Conservation (phyloP, 306 rosid genomes). For the Sphenostylis stenocarpa region DNA sequence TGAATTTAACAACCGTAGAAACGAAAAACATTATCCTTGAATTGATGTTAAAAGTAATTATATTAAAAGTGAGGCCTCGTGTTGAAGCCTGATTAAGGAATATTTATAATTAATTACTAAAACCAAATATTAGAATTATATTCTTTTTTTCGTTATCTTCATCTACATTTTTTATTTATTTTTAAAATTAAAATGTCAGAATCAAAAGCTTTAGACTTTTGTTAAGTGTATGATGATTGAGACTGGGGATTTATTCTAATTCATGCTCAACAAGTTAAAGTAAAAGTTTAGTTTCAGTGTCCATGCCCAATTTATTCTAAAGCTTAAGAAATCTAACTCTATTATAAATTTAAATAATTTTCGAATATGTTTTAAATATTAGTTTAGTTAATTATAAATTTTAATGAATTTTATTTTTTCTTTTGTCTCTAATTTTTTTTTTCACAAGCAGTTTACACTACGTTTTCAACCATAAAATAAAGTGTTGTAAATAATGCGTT, state of each 20-base stretch:
- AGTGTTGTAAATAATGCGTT: no score
- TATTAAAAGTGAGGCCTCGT: no score
- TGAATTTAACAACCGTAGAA: no score
- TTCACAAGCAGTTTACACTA: no score
- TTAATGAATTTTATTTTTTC: no score
- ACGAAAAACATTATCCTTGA: no score
- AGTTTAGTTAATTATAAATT: no score
- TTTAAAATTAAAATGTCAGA: background rate
- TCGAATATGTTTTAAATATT: no score
- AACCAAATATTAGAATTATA: background rate
- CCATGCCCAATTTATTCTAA: slow-evolving; percentile 10
- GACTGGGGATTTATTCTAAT: slow-evolving; percentile 20
- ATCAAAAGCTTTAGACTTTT: background rate
- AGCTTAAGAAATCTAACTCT: background rate
- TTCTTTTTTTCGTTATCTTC: background rate
- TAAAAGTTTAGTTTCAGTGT: background rate
- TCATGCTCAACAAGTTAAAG: background rate
- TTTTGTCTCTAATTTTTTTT: no score
- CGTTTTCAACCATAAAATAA: no score
- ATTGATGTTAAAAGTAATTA: no score
- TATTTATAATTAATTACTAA: background rate
- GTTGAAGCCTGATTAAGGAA: background rate
- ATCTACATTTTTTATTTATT: background rate
- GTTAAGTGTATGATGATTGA: background rate
- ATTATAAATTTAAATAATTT: no score